A percentile compares a stretch with the other conserved stretches of the same genome.
phyloP scores from a whole-genome alignment of 2,329 filamentous ascomycete species.

The Colletotrichum euphorbiae region DNA sequence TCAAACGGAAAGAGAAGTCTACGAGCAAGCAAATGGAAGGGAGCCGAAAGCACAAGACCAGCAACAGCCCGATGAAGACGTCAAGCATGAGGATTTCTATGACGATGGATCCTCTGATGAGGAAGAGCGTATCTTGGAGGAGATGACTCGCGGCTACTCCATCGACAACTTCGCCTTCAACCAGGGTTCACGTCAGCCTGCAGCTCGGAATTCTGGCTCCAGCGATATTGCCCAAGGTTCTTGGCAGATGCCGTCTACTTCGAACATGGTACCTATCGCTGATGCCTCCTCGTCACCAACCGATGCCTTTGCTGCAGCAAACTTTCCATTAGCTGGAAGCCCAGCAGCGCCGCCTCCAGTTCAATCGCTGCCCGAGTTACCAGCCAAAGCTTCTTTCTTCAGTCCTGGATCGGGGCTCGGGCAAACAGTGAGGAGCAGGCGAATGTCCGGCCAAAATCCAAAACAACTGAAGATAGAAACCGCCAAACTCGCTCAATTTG shows the following conservation, averaged over 20 bases:
- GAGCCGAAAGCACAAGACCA: constrained; percentile 42
- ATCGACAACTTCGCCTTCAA: constrained; percentile 76
- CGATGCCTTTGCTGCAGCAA: constrained; percentile 40
- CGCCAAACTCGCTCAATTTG: constrained; percentile 41
- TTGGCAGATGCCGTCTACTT: constrained; percentile 76
- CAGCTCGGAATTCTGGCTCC: constrained; percentile 84
- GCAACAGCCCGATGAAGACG: constrained; percentile 58
- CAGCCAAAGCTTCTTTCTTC: constrained; percentile 46
- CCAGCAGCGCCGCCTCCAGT: constrained; percentile 61
- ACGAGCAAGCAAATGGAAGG: constrained; percentile 52
- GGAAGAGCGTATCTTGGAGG: constrained; percentile 83
- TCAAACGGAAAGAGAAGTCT: constrained; percentile 78
- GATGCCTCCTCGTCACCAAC: constrained; percentile 7
- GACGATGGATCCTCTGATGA: constrained; percentile 75
- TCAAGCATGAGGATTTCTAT: constrained; percentile 64
- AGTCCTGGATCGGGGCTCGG: constrained; percentile 49
- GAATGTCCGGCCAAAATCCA: constrained; percentile 82
- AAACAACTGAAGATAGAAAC: constrained; percentile 94
- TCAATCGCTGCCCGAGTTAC: constrained; percentile 59
- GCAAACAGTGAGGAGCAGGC: constrained; percentile 76
- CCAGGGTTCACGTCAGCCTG: constrained; percentile 34
- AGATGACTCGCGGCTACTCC: constrained; percentile 86
- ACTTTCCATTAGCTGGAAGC: constrained; percentile 43
- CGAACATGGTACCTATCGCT: constrained; percentile 35
- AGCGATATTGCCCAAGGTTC: constrained; percentile 82